Conservation (phyloP, 2,329 filamentous ascomycete genomes). For the Amauroascus verrucosus region DNA sequence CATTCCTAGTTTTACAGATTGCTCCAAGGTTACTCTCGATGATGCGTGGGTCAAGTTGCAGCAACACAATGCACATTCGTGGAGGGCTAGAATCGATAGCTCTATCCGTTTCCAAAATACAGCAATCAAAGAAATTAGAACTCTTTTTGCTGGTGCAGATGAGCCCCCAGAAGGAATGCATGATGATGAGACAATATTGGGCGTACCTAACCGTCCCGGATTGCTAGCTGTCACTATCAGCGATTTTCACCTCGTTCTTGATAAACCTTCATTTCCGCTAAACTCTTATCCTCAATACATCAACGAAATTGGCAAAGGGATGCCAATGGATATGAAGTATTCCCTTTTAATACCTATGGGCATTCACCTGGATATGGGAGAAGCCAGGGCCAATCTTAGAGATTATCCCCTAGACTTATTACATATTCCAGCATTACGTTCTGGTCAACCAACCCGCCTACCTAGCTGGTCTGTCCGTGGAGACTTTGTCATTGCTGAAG, state of each 20-base stretch:
- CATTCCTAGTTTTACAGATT: conserved; percentile 59
- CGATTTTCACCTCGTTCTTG: conserved; percentile 73
- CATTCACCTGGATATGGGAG: conserved; percentile 79
- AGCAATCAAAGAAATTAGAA: conserved; percentile 68
- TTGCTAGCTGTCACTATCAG: conserved; percentile 71
- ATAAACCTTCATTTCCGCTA: conserved; percentile 86
- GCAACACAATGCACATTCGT: conserved; percentile 74
- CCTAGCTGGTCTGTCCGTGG: conserved; percentile 76
- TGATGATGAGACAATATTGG: conserved; percentile 73
- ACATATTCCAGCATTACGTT: conserved; percentile 74
- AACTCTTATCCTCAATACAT: conserved; percentile 73
- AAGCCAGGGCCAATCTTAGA: conserved; percentile 72
- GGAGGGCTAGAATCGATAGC: conserved; percentile 81
- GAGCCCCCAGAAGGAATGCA: conserved; percentile 70
- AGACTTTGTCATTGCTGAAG: conserved; percentile 93
- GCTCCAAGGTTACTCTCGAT: conserved; percentile 60
- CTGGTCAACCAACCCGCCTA: conserved; percentile 65
- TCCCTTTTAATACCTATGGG: conserved; percentile 82
- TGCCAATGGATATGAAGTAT: conserved; percentile 86
- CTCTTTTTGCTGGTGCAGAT: conserved; percentile 71
- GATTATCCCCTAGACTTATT: conserved; percentile 90
- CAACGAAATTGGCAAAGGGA: conserved; percentile 86
- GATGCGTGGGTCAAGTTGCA: conserved; percentile 69
- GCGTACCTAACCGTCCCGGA: conserved; percentile 73
- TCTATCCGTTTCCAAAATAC: conserved; percentile 58